Evolutionary conservation across 495 filamentous ascomycete genomes (phyloP), one percentile per base, ranked within the genome.

Genomic region (Cladorrhinum samala): DNA sequence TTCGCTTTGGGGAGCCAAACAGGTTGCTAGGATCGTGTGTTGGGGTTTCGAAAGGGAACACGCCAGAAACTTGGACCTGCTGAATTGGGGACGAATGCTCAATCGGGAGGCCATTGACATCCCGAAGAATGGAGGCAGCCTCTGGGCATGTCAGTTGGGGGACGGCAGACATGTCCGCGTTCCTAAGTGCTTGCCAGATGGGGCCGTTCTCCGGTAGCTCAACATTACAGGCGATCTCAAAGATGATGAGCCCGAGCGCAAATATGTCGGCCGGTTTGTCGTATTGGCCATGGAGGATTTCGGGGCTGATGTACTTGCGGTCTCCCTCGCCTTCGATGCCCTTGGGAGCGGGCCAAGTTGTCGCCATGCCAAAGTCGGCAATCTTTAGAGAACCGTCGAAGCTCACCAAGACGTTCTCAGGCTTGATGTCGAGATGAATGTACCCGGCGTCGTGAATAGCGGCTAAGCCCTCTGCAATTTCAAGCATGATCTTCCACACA

Each of bases 401-500:
- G 8, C 87, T 86, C 51, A 98, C 87, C 58, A 98, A 74, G 53
- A 97, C 79, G 58, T 98, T 98, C 25, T 92, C 92, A 11, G 93
- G 93, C 66, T 98, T 98, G 23, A 98, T 69, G 62, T 98, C 93
- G 16, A 97, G 81, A 66, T 98, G 93, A 49, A 96, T 91, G 63
- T 89, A 92, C 2, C 87, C 89, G 38, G 80, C 82, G 52, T 87
- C 80, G 66, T 98, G 93, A 50, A 98, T 91, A 33, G 90, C 84
- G 67, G 86, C 83, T 52, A 98, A 64, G 17, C 94, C 93, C 87
- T 94, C 72, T 57, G 83, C 77, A 36, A 93, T 58, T 63, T 98
- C 93, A 8, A 94, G 77, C 55, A 96, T 71, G 39, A 97, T 90
- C 69, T 98, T 98, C 93, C 93, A 98, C 60, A 97, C 94, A 21